Percentiles rank a stretch among this genome's conserved stretches.
These are phyloP conservation scores for Protomyces arabidopsidicola DNA, from an alignment of 1,139 yeast species.

Conservation along the genomic window DNA sequence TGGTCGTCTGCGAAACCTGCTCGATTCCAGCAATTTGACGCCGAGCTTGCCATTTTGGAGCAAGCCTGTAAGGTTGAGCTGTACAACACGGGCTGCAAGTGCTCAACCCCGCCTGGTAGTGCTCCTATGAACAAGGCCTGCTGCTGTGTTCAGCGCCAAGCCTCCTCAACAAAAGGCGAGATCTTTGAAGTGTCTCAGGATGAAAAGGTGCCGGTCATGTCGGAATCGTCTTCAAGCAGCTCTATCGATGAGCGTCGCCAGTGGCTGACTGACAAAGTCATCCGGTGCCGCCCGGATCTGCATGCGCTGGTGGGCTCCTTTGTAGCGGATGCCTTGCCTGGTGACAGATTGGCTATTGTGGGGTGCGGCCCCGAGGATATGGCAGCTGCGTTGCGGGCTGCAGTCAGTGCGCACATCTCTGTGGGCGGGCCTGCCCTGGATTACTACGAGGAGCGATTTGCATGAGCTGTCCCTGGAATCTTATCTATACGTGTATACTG, in stretches of 20 bases:
- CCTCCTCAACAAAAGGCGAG: neutral
- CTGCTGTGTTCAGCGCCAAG: neutral
- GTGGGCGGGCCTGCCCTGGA: neutral
- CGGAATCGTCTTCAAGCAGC: neutral
- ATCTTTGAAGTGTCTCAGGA: neutral
- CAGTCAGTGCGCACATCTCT: neutral
- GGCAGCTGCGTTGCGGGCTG: slow-evolving; percentile 1
- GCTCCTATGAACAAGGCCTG: neutral
- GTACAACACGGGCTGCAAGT: neutral
- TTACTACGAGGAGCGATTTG: neutral
- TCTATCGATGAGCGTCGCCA: neutral
- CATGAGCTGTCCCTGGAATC: neutral
- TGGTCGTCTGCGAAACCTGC: neutral
- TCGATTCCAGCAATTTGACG: neutral
- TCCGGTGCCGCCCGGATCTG: neutral
- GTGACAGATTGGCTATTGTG: neutral
- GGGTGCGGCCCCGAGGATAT: neutral
- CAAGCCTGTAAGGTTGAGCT: neutral
- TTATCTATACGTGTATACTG: too few relatives aligned
- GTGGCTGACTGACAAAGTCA: neutral
- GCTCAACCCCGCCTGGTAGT: neutral
- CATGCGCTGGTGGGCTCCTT: neutral
- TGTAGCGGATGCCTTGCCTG: neutral
- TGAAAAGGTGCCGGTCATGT: neutral
- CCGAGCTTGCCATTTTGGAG: neutral